These are phyloP conservation scores for Taphrina confusa DNA, from an alignment of 1,139 yeast species.

Conservation along the genomic window DNA sequence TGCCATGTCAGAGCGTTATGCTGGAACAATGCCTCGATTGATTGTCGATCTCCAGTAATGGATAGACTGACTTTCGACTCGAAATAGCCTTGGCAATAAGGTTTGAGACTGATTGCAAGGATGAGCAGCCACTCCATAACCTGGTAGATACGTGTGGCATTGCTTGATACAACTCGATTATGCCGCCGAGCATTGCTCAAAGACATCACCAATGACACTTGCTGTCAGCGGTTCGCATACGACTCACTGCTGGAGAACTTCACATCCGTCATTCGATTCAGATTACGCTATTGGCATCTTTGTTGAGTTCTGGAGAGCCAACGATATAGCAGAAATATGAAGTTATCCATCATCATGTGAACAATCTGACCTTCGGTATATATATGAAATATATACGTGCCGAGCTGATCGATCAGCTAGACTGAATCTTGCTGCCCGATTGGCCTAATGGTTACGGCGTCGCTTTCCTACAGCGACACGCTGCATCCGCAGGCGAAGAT, in stretches of 20 bases:
- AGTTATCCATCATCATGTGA: too few species aligned
- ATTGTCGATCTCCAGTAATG: neutral
- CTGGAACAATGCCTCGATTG: neutral
- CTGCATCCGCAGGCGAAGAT: conserved; percentile 22
- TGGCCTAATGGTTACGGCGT: conserved; percentile 25
- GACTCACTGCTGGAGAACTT: too few species aligned
- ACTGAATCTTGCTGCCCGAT: neutral
- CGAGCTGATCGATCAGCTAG: neutral
- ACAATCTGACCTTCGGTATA: too few species aligned
- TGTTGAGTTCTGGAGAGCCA: too few species aligned
- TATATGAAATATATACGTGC: too few species aligned
- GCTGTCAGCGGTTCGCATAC: too few species aligned
- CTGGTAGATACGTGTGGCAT: conserved; percentile 18
- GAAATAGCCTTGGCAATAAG: neutral
- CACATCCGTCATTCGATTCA: too few species aligned
- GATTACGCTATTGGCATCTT: too few species aligned
- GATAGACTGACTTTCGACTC: neutral
- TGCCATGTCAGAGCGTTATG: neutral
- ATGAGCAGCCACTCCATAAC: conserved; percentile 20
- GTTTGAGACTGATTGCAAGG: neutral
- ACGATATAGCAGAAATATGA: too few species aligned
- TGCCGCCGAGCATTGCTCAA: conserved; percentile 9
- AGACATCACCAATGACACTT: neutral
- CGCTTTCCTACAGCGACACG: conserved; percentile 22
- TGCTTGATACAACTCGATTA: conserved; percentile 3